A percentile compares a stretch with the other conserved stretches of the same genome.
Evolutionary conservation across 2,329 filamentous ascomycete genomes (phyloP).

Genomic region (Cladophialophora carrionii): DNA sequence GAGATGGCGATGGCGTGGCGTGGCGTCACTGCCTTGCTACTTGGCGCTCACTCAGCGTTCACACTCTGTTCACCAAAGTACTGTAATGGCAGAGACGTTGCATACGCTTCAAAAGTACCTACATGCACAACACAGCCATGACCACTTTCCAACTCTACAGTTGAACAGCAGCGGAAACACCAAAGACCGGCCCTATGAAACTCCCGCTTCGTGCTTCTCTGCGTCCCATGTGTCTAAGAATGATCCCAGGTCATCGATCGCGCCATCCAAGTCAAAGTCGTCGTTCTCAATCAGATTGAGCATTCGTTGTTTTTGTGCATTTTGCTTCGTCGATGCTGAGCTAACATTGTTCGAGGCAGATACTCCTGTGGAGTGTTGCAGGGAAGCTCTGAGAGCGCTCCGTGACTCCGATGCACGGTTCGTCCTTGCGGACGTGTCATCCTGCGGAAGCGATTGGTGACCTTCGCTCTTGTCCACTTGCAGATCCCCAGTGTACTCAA

Average conservation of each 20-base stretch:
- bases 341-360: conserved; percentile 34
- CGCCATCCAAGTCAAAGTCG: conserved; percentile 48
- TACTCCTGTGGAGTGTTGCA: conserved; percentile 11
- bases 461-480: neutral
- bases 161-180: neutral
- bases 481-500: conserved; percentile 7
- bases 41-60: neutral
- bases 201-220: conserved; percentile 41
- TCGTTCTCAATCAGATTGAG: conserved; percentile 38
- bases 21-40: neutral
- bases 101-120: too few relatives aligned
- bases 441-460: conserved; percentile 6
- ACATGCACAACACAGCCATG: neutral
- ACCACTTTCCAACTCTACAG: neutral
- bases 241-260: conserved; percentile 52
- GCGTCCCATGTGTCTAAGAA: conserved; percentile 53
- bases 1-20: neutral
- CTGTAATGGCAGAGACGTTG: neutral
- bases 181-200: neutral
- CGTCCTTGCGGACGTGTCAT: neutral
- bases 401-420: conserved; percentile 7
- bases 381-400: conserved; percentile 27
- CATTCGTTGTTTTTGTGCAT: conserved; percentile 29
- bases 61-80: too few relatives aligned
- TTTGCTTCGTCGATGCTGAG: conserved; percentile 44